Percentiles rank a stretch among this genome's conserved stretches.
These are phyloP conservation scores for Rhexocercosporidium sp. DNA, from an alignment of 2,329 filamentous ascomycete genomes.

Conservation along the genomic window DNA sequence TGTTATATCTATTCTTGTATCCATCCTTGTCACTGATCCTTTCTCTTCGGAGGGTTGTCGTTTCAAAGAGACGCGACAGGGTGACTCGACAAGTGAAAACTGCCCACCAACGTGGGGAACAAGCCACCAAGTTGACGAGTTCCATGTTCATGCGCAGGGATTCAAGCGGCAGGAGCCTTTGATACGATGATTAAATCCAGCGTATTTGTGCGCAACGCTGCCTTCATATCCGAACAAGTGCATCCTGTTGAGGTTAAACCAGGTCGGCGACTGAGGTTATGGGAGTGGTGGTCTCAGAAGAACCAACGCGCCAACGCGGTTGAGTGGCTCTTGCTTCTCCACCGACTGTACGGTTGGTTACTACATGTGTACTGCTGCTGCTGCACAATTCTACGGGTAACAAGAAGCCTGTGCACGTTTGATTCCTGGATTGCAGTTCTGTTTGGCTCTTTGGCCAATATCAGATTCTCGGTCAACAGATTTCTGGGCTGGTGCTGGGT, in stretches of 20 bases:
- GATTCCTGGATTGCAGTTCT: background rate
- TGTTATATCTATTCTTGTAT: conserved; percentile 28
- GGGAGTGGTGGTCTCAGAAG: conserved; percentile 22
- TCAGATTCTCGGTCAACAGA: conserved; percentile 12
- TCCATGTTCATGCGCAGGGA: conserved; percentile 32
- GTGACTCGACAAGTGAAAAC: conserved; percentile 9
- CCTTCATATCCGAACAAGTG: conserved; percentile 18
- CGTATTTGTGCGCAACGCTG: conserved; percentile 15
- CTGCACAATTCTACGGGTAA: conserved; percentile 10
- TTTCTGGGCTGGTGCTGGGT: conserved; percentile 8
- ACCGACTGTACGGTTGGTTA: background rate
- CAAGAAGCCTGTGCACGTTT: conserved; percentile 25
- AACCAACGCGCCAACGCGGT: conserved; percentile 25
- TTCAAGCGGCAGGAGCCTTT: conserved; percentile 25
- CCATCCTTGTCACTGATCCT: conserved; percentile 32
- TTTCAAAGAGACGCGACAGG: conserved; percentile 39
- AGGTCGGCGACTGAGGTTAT: conserved; percentile 14
- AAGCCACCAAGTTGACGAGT: conserved; percentile 6
- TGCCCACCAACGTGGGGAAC: conserved; percentile 3
- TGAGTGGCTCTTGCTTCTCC: conserved; percentile 21
- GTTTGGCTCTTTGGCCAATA: conserved; percentile 11
- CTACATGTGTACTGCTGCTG: conserved; percentile 10
- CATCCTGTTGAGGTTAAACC: conserved; percentile 21
- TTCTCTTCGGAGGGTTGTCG: conserved; percentile 35
- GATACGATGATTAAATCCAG: conserved; percentile 19